Evolutionary conservation across 805 yeast genomes (phyloP).

Genomic region (Zygosaccharomyces bisporus): DNA sequence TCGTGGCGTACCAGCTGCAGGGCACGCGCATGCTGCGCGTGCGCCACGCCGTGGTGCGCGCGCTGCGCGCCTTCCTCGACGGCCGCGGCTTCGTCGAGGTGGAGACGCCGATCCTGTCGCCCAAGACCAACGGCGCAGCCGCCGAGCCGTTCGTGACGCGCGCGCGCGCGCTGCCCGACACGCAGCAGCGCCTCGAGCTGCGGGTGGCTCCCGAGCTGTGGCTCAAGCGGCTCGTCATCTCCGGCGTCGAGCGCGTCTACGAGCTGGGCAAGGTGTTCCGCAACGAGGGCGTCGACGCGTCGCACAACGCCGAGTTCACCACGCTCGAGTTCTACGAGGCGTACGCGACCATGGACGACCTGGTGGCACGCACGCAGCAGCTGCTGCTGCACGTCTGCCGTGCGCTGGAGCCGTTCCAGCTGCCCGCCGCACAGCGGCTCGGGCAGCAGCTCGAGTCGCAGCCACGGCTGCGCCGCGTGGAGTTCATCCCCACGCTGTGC

Average conservation of each 20-base stretch:
- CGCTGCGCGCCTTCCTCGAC: constrained; percentile 56
- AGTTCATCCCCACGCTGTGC: constrained; percentile 32
- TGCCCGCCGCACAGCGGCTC: constrained; percentile 14
- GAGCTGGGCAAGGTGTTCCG: constrained; percentile 85
- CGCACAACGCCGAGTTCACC: constrained; percentile 94
- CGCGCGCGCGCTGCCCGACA: constrained; percentile 35
- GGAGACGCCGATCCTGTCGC: constrained; percentile 78
- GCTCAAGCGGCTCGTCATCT: constrained; percentile 77
- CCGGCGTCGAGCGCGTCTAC: constrained; percentile 82
- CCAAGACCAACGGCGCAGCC: constrained; percentile 81
- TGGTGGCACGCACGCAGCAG: constrained; percentile 61
- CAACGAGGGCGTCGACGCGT: constrained; percentile 88
- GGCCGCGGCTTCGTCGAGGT: constrained; percentile 67
- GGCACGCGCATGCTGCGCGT: constrained; percentile 43
- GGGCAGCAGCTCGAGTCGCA: constrained; percentile 12
- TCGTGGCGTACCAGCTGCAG: constrained; percentile 68
- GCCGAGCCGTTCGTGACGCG: constrained; percentile 80
- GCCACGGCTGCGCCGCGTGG: constrained; percentile 32
- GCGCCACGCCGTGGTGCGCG: constrained; percentile 52
- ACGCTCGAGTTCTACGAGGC: constrained; percentile 85
- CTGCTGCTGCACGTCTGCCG: constrained; percentile 39
- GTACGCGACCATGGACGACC: constrained; percentile 59
- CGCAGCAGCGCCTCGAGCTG: constrained; percentile 45
- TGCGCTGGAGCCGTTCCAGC: constrained; percentile 1
- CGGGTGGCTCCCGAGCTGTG: constrained; percentile 95